Conservation (phyloP, 805 yeast genomes). For the Pichia deserticola region DNA sequence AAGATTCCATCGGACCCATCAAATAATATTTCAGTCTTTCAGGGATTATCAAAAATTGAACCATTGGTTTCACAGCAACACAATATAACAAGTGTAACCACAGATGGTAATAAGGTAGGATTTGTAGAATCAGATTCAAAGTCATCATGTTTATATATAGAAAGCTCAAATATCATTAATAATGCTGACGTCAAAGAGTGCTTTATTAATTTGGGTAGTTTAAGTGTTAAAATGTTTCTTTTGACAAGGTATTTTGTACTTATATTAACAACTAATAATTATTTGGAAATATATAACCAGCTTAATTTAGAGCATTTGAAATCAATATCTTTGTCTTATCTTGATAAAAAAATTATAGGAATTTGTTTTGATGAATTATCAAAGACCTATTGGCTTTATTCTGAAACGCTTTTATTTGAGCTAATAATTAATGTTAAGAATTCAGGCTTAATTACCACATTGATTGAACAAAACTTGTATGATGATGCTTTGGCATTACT, state of each 20-base stretch:
- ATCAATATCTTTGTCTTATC: constrained; percentile 25
- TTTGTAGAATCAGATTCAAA: not conserved
- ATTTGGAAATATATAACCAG: constrained; percentile 41
- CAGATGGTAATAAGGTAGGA: not conserved
- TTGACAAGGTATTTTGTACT: constrained; percentile 51
- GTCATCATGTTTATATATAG: constrained; percentile 4
- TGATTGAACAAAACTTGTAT: constrained; percentile 45
- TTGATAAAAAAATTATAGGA: constrained; percentile 36
- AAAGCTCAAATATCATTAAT: constrained; percentile 15
- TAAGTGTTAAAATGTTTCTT: constrained; percentile 29
- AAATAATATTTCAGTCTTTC: constrained; percentile 7
- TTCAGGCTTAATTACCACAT: constrained; percentile 63
- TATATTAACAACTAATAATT: constrained; percentile 34
- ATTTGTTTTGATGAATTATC: constrained; percentile 41
- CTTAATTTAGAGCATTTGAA: constrained; percentile 41
- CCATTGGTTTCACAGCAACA: constrained; percentile 9
- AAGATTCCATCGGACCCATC: constrained; percentile 8
- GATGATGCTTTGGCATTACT: constrained; percentile 52
- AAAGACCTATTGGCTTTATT: constrained; percentile 71
- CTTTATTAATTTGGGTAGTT: constrained; percentile 5
- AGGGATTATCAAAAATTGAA: constrained; percentile 16
- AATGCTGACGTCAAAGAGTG: constrained; percentile 16
- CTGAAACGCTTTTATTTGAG: constrained; percentile 58
- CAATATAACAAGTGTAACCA: not conserved
- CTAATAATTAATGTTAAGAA: constrained; percentile 63